Evolutionary conservation across 495 filamentous ascomycete species (phyloP).

Genomic region (Daldinia childiae): DNA sequence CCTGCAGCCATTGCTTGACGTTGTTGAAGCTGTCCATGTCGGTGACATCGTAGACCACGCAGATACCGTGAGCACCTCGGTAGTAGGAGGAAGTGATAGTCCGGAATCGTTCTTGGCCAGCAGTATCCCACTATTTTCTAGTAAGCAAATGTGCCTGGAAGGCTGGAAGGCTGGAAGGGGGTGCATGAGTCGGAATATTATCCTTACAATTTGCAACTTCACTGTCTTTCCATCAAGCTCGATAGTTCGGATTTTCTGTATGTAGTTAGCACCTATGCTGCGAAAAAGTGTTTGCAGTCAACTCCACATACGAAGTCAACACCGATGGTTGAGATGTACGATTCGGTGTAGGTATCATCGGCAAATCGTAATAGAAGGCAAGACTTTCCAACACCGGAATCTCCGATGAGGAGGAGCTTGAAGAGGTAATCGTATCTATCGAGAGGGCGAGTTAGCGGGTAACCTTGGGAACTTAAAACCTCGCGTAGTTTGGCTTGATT

Average conservation of each 20-base stretch:
- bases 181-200: constrained; percentile 1
- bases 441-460: constrained; percentile 26
- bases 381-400: constrained; percentile 99
- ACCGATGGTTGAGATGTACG: constrained; percentile 99
- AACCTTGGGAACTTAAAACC: constrained; percentile 31
- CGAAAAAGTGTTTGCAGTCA: background rate
- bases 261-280: constrained; percentile 37
- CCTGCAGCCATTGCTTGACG: constrained; percentile 99
- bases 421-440: constrained; percentile 99
- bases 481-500: constrained; percentile 38
- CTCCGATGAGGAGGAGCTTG: constrained; percentile 99
- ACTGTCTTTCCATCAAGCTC: constrained; percentile 99
- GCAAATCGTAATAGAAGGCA: constrained; percentile 97
- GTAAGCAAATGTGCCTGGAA: constrained; percentile 23
- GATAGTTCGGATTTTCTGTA: constrained; percentile 98
- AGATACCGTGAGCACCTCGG: constrained; percentile 97
- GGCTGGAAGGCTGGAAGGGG: constrained; percentile 8
- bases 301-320: constrained; percentile 88
- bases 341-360: constrained; percentile 99
- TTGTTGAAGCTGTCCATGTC: constrained; percentile 99
- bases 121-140: constrained; percentile 88
- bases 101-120: constrained; percentile 98
- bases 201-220: constrained; percentile 96
- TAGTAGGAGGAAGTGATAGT: constrained; percentile 99
- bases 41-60: constrained; percentile 99